Evolutionary conservation across 2,329 filamentous ascomycete genomes (phyloP).

Genomic region (Pseudofabraea citricarpa): DNA sequence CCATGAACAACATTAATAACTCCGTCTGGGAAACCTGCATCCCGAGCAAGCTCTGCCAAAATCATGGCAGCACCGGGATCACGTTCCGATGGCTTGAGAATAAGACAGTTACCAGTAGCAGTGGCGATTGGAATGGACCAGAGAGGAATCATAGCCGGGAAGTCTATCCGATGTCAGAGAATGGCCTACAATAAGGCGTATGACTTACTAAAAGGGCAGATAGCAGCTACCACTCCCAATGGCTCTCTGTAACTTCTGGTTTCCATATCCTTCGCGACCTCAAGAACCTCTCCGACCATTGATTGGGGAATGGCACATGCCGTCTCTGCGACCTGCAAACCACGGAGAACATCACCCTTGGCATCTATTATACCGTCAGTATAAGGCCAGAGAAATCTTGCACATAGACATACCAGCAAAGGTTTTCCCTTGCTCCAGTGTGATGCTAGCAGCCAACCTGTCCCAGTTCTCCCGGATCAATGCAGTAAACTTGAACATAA

Average conservation of each 20-base stretch:
- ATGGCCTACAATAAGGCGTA: neutral
- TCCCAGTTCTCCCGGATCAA: conserved; percentile 84
- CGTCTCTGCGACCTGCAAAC: conserved; percentile 80
- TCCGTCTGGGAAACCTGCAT: conserved; percentile 77
- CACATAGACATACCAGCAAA: conserved; percentile 45
- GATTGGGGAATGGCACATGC: conserved; percentile 76
- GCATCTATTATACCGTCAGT: conserved; percentile 48
- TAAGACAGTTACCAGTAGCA: conserved; percentile 76
- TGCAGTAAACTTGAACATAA: conserved; percentile 82
- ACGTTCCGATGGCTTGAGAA: conserved; percentile 82
- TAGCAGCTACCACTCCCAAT: conserved; percentile 74
- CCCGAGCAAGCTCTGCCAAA: conserved; percentile 70
- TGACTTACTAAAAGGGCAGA: conserved; percentile 76
- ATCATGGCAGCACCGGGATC: conserved; percentile 85
- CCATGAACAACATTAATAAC: conserved; percentile 83
- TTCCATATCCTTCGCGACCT: conserved; percentile 89
- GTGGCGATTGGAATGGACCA: conserved; percentile 86
- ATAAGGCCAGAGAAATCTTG: neutral
- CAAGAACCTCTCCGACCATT: conserved; percentile 76
- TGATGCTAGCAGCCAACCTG: conserved; percentile 77
- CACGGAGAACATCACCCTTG: conserved; percentile 74
- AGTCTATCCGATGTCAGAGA: conserved; percentile 48
- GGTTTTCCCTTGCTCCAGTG: conserved; percentile 84
- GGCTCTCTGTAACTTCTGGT: conserved; percentile 79
- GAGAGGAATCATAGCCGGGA: conserved; percentile 89